phyloP scores from a whole-genome alignment of 305 asterid genomes.

The Fraxinus nigra region DNA sequence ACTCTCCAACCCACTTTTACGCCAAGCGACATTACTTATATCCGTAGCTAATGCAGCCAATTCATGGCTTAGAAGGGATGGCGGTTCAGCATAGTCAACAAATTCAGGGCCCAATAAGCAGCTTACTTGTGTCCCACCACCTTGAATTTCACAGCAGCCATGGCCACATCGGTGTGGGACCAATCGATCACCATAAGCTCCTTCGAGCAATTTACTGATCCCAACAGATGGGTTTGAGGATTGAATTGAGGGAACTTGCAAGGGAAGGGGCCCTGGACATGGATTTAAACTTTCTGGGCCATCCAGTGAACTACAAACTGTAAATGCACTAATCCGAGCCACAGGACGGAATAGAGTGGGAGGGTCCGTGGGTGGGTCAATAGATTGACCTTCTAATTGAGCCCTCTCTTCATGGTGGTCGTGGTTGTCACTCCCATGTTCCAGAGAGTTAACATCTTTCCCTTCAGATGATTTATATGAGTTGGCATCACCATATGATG shows the following conservation, averaged over 20 bases:
- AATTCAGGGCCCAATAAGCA: slow-evolving; percentile 80
- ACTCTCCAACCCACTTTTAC: slow-evolving; percentile 67
- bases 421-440: slow-evolving; percentile 33
- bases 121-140: slow-evolving; percentile 10
- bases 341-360: slow-evolving; percentile 56
- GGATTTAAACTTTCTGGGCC: slow-evolving; percentile 40
- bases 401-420: slow-evolving; percentile 31
- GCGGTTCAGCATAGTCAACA: slow-evolving; percentile 59
- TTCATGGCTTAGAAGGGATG: slow-evolving; percentile 63
- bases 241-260: slow-evolving; percentile 29
- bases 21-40: slow-evolving; percentile 84
- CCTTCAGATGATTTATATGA: slow-evolving; percentile 54
- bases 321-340: slow-evolving; percentile 71
- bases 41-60: slow-evolving; percentile 83
- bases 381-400: slow-evolving; percentile 37
- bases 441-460: slow-evolving; percentile 52
- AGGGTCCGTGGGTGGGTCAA: slow-evolving; percentile 33
- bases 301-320: slow-evolving; percentile 38
- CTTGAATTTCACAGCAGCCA: slow-evolving; percentile 60
- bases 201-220: slow-evolving; percentile 47
- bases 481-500: slow-evolving; percentile 63
- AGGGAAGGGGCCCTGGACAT: slow-evolving; percentile 31
- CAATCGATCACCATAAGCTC: slow-evolving; percentile 37
- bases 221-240: slow-evolving; percentile 38
- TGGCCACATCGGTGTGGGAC: slow-evolving; percentile 78